Evolutionary conservation across 2,329 filamentous ascomycete species (phyloP).

Genomic region (Thielaviopsis ethacetica): DNA sequence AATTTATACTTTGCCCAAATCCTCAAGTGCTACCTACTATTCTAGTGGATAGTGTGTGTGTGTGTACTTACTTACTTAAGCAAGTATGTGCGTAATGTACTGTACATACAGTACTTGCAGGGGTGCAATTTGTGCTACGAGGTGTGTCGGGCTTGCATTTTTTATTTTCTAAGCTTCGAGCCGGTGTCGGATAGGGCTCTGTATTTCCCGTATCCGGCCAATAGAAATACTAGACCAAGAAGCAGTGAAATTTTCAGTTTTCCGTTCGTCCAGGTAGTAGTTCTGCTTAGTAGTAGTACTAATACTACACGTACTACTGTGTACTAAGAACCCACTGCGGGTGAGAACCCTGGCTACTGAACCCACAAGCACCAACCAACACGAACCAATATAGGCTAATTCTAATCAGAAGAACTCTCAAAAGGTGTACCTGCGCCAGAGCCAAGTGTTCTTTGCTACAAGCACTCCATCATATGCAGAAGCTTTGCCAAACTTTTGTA

Average conservation of each 20-base stretch:
- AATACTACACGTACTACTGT: background rate
- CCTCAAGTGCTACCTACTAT: no score
- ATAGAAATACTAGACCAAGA: background rate
- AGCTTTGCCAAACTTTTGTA: background rate
- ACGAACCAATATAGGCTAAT: background rate
- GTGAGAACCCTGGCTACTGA: background rate
- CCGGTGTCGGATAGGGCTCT: background rate
- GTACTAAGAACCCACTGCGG: background rate
- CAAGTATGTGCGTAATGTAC: no score
- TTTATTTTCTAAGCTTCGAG: no score
- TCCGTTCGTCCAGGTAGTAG: no score
- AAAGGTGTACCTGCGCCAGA: background rate
- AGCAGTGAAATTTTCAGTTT: no score
- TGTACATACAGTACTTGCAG: no score
- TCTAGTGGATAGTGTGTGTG: no score
- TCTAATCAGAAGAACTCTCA: background rate
- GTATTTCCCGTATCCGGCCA: background rate
- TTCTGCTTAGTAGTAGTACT: no score
- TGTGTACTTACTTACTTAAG: no score
- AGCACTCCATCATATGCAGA: background rate
- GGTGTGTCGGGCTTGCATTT: background rate
- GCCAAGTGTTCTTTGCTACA: background rate
- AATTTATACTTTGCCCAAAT: no score
- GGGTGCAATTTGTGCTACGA: no score
- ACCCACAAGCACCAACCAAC: background rate